These are phyloP conservation scores for Linderniella brevidens DNA, from an alignment of 257 asterid genomes.

Conservation along the genomic window DNA sequence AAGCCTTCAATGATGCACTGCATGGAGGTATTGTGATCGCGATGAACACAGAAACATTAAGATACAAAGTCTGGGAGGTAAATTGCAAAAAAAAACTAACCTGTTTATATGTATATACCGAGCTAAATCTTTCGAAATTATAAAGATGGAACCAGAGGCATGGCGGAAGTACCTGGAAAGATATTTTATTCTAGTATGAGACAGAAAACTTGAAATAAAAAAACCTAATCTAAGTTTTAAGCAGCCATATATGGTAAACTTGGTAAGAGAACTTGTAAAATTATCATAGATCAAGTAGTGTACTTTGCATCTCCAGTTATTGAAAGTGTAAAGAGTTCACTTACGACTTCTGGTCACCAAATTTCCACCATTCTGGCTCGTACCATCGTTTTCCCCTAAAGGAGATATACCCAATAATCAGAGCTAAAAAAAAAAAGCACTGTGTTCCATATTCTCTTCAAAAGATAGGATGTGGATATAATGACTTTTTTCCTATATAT, in stretches of 20 bases:
- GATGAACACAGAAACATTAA: neutral
- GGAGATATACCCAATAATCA: neutral
- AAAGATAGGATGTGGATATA: too few species aligned
- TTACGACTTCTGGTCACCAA: slow-evolving; percentile 91
- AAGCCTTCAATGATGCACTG: slow-evolving; percentile 79
- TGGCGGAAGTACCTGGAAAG: slow-evolving; percentile 80
- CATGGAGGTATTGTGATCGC: slow-evolving; percentile 7
- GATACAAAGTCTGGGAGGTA: neutral
- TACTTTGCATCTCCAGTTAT: slow-evolving; percentile 1
- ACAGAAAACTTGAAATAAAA: slow-evolving; percentile 8
- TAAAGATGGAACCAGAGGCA: slow-evolving; percentile 55
- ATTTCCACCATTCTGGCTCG: slow-evolving; percentile 98
- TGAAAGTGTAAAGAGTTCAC: slow-evolving; percentile 12
- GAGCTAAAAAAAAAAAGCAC: neutral
- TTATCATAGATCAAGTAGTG: neutral
- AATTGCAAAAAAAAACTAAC: slow-evolving; percentile 16
- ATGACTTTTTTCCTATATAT: too few species aligned
- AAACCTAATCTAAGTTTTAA: neutral
- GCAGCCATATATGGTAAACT: neutral
- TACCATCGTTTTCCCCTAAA: slow-evolving; percentile 87
- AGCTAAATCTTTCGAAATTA: slow-evolving; percentile 60
- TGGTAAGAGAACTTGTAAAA: neutral
- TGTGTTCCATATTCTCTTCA: too few species aligned
- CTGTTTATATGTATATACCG: slow-evolving; percentile 68
- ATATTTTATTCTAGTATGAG: slow-evolving; percentile 4